Evolutionary conservation across 83 land plant species (phyloP), one percentile per base, ranked within the genome.

Genomic region (Diphasiastrum complanatum): DNA sequence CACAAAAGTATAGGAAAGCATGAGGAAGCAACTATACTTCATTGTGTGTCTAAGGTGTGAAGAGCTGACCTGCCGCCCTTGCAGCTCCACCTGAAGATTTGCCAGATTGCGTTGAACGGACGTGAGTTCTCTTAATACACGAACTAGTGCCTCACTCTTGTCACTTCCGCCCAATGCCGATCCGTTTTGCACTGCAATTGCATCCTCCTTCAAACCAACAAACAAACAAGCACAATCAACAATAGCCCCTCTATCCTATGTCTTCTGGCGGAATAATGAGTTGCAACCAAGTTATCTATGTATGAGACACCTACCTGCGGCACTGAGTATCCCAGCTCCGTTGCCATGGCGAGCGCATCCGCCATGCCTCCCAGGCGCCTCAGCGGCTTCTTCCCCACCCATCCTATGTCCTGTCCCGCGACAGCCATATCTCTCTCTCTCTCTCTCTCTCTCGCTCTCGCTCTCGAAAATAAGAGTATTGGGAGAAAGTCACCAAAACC

Each of bases 61-160:
- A n/a, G 19, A 53, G n/a, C 46, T 52, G 23, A 91, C 98, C 89
- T 88, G 88, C 45, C 96, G 79, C 16, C 98, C 98, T 76, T 88
- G 98, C 36, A 93, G 86, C 64, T 93, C 98, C 8, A 93, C 96
- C 80, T 93, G 91, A 64, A 85, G 75, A 72, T 93, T 80, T 41
- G 88, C 91, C 33, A 92, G 69, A 37, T 81, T 81, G 27, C 87
- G 73, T 61, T 92, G 98, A 8, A 82, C 88, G 38, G 81, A 24
- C 10, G 90, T 79, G 33, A 92, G 81, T 55, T 92, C 91, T 53
- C 96, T 72, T 58, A 92, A 65, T 12, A 83, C 85, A 53, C 67
- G 74, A 63, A 92, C 74, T 51, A 92, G 73, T 23, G 81, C 82
- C 67, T 91, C 95, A 60, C 80, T 79, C 46, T 81, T 80, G 29